These are phyloP conservation scores for Tripidium arundinaceum DNA, from an alignment of 202 grass and related monocot species.

Conservation along the genomic window DNA sequence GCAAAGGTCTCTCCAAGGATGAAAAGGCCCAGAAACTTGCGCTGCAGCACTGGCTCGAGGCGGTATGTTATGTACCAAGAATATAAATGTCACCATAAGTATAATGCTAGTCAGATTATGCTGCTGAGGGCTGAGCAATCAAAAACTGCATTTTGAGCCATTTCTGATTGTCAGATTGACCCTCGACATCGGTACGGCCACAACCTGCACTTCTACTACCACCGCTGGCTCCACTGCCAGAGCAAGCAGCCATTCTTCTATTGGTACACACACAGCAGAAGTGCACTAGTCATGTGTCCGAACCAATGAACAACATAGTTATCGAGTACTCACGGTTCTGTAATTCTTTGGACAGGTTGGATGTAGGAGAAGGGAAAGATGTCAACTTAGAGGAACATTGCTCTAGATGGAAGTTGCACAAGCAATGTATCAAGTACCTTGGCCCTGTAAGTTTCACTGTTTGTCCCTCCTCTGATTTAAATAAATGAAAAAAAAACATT, in stretches of 20 bases:
- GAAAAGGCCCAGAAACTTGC: conserved; percentile 83
- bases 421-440: conserved; percentile 87
- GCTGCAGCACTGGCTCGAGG: conserved; percentile 87
- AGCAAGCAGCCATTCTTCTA: conserved; percentile 83
- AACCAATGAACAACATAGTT: neutral
- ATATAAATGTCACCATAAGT: neutral
- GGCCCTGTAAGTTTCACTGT: conserved; percentile 59
- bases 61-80: conserved; percentile 33
- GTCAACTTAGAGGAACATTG: conserved; percentile 54
- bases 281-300: neutral
- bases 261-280: conserved; percentile 32
- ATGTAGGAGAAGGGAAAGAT: conserved; percentile 85
- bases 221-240: conserved; percentile 55
- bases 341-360: conserved; percentile 43
- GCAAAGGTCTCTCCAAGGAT: conserved; percentile 78
- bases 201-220: conserved; percentile 77
- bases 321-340: neutral
- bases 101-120: neutral
- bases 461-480: neutral
- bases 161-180: conserved; percentile 54
- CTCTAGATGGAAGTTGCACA: conserved; percentile 49
- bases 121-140: neutral
- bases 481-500: conserved; percentile 6
- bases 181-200: conserved; percentile 83
- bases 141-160: conserved; percentile 2